phyloP scores from a whole-genome alignment of 768 basidiomycete species.

The Tulasnella sp. region DNA sequence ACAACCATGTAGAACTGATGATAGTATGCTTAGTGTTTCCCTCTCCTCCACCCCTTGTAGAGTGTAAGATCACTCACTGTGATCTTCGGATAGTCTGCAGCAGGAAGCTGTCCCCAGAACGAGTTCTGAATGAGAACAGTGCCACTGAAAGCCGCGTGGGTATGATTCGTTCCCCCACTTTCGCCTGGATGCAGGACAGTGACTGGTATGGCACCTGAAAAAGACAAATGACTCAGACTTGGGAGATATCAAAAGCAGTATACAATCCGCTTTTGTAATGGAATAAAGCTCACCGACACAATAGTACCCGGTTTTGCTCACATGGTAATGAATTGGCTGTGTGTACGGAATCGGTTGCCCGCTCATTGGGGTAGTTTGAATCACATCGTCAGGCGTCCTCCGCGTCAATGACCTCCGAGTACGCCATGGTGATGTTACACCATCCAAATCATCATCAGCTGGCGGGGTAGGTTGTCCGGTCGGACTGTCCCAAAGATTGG shows the following conservation, averaged over 20 bases:
- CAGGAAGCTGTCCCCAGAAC: constrained; percentile 80
- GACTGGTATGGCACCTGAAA: constrained; percentile 76
- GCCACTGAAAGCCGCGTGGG: constrained; percentile 70
- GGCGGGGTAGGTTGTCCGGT: constrained; percentile 45
- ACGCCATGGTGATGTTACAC: constrained; percentile 38
- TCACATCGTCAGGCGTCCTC: constrained; percentile 1
- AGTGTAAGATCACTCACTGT: constrained; percentile 42
- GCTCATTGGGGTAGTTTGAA: constrained; percentile 31
- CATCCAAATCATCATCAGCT: constrained; percentile 28
- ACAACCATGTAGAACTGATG: constrained; percentile 76
- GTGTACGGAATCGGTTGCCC: constrained; percentile 43
- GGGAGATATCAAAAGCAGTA: background rate
- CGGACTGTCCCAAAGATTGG: constrained; percentile 48
- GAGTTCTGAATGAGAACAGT: constrained; percentile 75
- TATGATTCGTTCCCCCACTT: constrained; percentile 41
- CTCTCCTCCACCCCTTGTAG: background rate
- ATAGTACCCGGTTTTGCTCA: constrained; percentile 86
- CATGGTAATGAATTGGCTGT: constrained; percentile 69
- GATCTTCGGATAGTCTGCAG: constrained; percentile 95
- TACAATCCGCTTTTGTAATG: background rate
- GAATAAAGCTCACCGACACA: constrained; percentile 63
- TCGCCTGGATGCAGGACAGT: constrained; percentile 44
- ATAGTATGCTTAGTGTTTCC: constrained; percentile 17
- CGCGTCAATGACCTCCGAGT: background rate
- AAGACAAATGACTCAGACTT: too few species aligned